Evolutionary conservation across 164 flowering plant species (phyloP), one percentile per base, ranked within the genome.

Genomic region (Magnolia sinica): DNA sequence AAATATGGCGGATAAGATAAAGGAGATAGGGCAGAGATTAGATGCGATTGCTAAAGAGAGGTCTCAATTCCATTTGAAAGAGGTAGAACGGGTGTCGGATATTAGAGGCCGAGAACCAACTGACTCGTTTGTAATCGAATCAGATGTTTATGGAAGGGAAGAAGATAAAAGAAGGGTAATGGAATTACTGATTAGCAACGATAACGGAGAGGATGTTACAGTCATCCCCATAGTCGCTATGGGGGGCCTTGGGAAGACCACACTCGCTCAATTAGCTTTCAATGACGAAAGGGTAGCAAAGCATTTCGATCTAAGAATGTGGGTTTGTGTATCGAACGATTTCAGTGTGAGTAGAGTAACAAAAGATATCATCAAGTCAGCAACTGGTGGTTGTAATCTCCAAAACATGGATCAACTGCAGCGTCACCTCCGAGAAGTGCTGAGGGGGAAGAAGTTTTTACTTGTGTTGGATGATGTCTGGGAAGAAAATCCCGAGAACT

Each of bases 381-480:
- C n/a, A n/a, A 18, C 8, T n/a, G n/a, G n/a, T n/a, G n/a, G n/a
- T n/a, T 37, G 27, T 58, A 19, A 27, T 11, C 58, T 70, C 18
- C 29, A 18, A 1, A 29, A 37, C 7, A 6, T 76, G 64, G 73
- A 76, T 69, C 11, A 24, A 4, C 7, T 76, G 55, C 79, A 76
- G 37, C 20, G 7, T 6, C 7, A 20, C 37, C 76, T 78, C 3
- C n/a, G 31, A 58, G 76, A 58, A 7, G 9, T 20, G 13, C 22
- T 78, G 6, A 22, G 22, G 6, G 73, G 72, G 31, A 73, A 73
- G 58, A 73, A 67, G 31, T 73, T 72, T 22, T 72, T 77, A 24
- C 71, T 77, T 8, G 72, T 73, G 19, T 37, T 78, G 14, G 80
- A 78, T 59, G 80, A 78, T 78, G 80, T 78, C 1, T 78, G 80